These are phyloP conservation scores for Talaromyces sp. DNA, from an alignment of 2,329 filamentous ascomycete species.

Conservation along the genomic window DNA sequence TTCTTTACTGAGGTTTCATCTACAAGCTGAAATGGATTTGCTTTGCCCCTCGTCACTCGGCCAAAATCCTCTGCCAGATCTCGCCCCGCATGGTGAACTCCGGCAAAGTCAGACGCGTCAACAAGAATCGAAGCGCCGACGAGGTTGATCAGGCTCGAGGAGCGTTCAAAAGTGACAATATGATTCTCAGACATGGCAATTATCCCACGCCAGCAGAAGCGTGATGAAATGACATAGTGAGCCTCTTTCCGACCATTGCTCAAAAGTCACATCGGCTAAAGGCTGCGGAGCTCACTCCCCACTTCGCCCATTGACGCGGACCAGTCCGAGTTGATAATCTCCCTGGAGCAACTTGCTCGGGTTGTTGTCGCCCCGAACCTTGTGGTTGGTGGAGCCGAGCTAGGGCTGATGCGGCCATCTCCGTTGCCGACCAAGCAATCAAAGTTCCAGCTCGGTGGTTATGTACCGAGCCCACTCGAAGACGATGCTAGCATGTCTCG, in stretches of 20 bases:
- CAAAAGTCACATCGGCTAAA: neutral
- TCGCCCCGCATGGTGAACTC: constrained; percentile 15
- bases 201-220: neutral
- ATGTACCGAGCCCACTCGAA: neutral
- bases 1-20: neutral
- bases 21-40: constrained; percentile 5
- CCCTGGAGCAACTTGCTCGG: constrained; percentile 1
- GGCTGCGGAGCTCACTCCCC: neutral
- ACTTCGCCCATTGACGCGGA: neutral
- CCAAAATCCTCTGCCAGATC: constrained; percentile 13
- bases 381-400: constrained; percentile 1
- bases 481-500: neutral
- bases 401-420: constrained; percentile 7
- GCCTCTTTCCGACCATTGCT: neutral
- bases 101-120: constrained; percentile 9
- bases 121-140: constrained; percentile 10
- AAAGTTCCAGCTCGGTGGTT: neutral
- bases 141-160: neutral
- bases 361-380: constrained; percentile 11
- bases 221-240: neutral
- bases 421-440: constrained; percentile 13
- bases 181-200: constrained; percentile 8
- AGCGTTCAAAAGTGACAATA: constrained; percentile 9
- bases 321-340: neutral
- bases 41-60: constrained; percentile 7